Base-by-base conservation (phyloP, 208 protist genomes). In the Polymyxa betae region DNA sequence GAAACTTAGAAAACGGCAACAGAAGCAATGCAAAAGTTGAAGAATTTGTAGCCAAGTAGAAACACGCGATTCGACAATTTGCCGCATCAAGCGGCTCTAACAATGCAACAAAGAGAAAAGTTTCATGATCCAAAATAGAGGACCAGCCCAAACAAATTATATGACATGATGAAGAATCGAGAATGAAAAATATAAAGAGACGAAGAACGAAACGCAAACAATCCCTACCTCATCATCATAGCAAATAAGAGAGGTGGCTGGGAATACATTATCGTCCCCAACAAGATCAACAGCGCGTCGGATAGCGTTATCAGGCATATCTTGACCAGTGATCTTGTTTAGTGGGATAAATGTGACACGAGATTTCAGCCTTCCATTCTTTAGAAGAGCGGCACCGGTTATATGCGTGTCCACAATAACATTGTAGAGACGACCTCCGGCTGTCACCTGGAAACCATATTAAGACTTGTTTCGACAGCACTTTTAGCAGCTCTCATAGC, bases 321-420 rank as follows among this genome's bases (percentile, higher is more conserved):
- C n/a, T n/a, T n/a, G n/a, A n/a, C n/a, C n/a, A n/a, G n/a, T 29
- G 64, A 99, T 96, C 60, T 97, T 97, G 93, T 99, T 98, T 0
- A 99, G 94, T n/a, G 99, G 98, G 32, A 99, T 95, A 92, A 99
- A 97, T 0, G 98, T 98, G 0, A 98, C 97, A 45, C 98, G 94
- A 77, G 96, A 94, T 44, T 40, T 24, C 0, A 94, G 44, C n/a
- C 40, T 46, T 10, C 90, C 96, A 38, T 96, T 94, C 72, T 93
- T 54, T 24, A 99, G 96, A 38, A 99, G 94, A 35, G 94, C 88
- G 88, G 97, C 96, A 24, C 96, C 98, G 0, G 96, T 97, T 29
- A 93, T 88, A 68, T 98, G 97, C 78, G 88, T 97, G 52, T 97
- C 95, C n/a, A 99, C 96, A 35, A 99, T 95, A 32, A 99, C 95